Evolutionary conservation across 1,284 basidiomycete species (phyloP).

Genomic region (Peniophora sp.): DNA sequence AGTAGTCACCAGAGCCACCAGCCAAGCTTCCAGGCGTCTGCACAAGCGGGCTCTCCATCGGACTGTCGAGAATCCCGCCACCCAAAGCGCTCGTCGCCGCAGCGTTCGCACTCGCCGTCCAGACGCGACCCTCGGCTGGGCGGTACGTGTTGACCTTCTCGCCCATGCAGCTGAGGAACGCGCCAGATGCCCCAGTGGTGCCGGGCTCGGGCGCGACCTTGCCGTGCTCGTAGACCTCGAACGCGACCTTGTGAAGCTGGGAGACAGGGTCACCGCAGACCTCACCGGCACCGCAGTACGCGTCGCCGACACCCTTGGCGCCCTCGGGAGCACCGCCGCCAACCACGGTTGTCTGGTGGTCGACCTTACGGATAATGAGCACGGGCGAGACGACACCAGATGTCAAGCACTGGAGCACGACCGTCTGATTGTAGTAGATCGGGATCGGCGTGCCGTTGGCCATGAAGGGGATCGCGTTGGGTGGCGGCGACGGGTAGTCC

Average conservation of each 20-base stretch:
- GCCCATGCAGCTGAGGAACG: slow-evolving; percentile 81
- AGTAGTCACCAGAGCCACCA: slow-evolving; percentile 56
- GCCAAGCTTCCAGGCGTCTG: slow-evolving; percentile 47
- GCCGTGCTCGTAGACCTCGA: slow-evolving; percentile 75
- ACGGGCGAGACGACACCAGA: slow-evolving; percentile 92
- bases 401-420: slow-evolving; percentile 90
- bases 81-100: slow-evolving; percentile 25
- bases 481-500: slow-evolving; percentile 83
- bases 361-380: slow-evolving; percentile 89
- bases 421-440: slow-evolving; percentile 94
- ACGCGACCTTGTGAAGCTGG: slow-evolving; percentile 91
- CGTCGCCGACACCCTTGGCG: slow-evolving; percentile 75
- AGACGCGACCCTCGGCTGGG: slow-evolving; percentile 74
- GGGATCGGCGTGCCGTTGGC: slow-evolving; percentile 74
- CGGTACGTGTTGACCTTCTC: slow-evolving; percentile 85
- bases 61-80: slow-evolving; percentile 44
- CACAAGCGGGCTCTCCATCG: slow-evolving; percentile 61
- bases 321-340: slow-evolving; percentile 81
- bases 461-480: slow-evolving; percentile 80
- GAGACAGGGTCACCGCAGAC: slow-evolving; percentile 90
- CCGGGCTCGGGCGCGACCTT: slow-evolving; percentile 65
- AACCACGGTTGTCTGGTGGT: slow-evolving; percentile 83
- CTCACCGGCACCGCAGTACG: slow-evolving; percentile 76
- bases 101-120: slow-evolving; percentile 29
- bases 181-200: slow-evolving; percentile 66